Conservation (phyloP, 768 basidiomycete species). For the Termitomyces sp. region DNA sequence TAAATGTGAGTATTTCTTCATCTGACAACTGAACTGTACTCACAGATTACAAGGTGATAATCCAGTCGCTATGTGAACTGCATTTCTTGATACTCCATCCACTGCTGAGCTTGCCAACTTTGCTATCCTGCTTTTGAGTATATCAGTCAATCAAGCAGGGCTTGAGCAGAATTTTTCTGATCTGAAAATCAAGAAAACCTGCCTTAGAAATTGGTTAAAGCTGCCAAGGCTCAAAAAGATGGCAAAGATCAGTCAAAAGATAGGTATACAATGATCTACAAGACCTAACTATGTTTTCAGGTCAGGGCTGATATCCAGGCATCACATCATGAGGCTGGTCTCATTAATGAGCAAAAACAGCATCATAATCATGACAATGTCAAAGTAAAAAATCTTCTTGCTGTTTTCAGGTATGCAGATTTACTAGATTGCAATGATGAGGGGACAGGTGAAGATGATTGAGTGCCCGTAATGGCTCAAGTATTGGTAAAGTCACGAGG, state of each 20-base stretch:
- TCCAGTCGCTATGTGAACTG: slow-evolving; percentile 15
- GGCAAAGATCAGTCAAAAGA: background rate
- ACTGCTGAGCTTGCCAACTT: background rate
- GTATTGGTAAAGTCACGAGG: background rate
- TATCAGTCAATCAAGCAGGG: background rate
- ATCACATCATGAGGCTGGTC: background rate
- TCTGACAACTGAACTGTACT: background rate
- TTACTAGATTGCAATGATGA: background rate
- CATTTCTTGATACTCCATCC: background rate
- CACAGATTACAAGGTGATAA: slow-evolving; percentile 4
- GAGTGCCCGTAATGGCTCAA: background rate
- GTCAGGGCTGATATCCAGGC: background rate
- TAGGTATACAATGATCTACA: background rate
- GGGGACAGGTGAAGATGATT: background rate
- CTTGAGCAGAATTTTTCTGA: background rate
- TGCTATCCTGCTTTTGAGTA: background rate
- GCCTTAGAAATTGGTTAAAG: background rate
- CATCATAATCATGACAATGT: background rate
- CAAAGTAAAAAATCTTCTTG: background rate
- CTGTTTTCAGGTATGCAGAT: background rate
- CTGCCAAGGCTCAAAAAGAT: background rate
- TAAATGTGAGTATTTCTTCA: background rate
- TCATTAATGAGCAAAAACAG: background rate
- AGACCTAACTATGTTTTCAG: background rate
- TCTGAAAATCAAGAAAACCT: background rate